Evolutionary conservation across 2,329 filamentous ascomycete genomes (phyloP), one percentile per base, ranked within the genome.

Genomic region (Fonsecaea multimorphosa): DNA sequence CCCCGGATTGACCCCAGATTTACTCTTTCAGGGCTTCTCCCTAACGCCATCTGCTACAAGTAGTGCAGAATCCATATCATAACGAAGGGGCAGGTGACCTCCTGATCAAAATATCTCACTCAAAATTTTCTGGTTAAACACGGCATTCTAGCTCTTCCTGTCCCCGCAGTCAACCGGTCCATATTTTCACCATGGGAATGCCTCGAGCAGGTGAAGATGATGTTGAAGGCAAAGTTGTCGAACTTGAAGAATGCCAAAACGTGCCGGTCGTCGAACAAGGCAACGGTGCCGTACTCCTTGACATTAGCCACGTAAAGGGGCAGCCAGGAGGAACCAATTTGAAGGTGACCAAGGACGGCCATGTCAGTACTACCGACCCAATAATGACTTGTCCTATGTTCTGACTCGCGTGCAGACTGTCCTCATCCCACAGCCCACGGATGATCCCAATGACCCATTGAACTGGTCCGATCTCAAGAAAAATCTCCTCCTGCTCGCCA

Each of bases 391-490:
- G 53, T 36, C 9, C 53, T 31, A 22, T 24, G 16, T 36, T n/a
- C 34, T 58, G 34, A 58, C 55, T 4, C 36, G n/a, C 11, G 12
- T 34, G 16, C 36, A 83, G 54, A 82, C 85, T 59, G 81, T 86
- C 22, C 75, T 86, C 8, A 78, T 85, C 7, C 84, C 84, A 1
- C 77, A 78, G 0, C 84, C 84, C 1, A 82, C 81, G 0, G 73
- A 75, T 14, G 81, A 85, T 66, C 81, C 83, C 7, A 82, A 84
- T 53, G 84, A 86, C 66, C 84, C 84, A 1, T 75, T 86, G 44
- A 86, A 83, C 65, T 83, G 83, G 83, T 66, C 58, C 5, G 22
- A n/a, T 4, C 14, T 27, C 22, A 61, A 52, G 49, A 65, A 65
- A 27, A 11, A 58, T 32, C 32, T 56, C 7, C 14, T 59, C 12